phyloP scores from a whole-genome alignment of 805 yeast species.

The Saccharomycopsis babjevae region DNA sequence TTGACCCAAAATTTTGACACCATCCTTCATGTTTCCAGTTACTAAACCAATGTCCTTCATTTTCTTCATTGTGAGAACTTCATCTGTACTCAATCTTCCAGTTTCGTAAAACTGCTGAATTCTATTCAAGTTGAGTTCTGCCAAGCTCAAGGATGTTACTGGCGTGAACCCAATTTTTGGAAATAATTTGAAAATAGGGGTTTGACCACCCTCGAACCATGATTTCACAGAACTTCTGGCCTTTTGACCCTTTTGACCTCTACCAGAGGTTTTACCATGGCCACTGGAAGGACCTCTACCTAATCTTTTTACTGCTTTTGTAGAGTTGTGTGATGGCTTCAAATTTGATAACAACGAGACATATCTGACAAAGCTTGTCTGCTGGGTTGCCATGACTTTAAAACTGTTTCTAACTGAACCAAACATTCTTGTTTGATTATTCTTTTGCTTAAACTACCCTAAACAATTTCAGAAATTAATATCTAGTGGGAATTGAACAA shows the following conservation, averaged over 20 bases:
- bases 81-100: slow-evolving; percentile 54
- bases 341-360: slow-evolving; percentile 43
- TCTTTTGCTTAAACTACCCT: neutral
- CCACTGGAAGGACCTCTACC: slow-evolving; percentile 97
- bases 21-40: slow-evolving; percentile 62
- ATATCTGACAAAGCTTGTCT: slow-evolving; percentile 1
- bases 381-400: neutral
- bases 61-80: slow-evolving; percentile 59
- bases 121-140: slow-evolving; percentile 54
- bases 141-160: slow-evolving; percentile 41
- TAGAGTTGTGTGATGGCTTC: slow-evolving; percentile 53
- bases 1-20: slow-evolving; percentile 71
- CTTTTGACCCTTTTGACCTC: slow-evolving; percentile 98
- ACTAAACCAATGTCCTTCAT: slow-evolving; percentile 70
- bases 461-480: neutral
- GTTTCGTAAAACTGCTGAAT: slow-evolving; percentile 61
- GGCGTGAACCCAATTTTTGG: slow-evolving; percentile 85
- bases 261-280: slow-evolving; percentile 87
- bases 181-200: slow-evolving; percentile 74
- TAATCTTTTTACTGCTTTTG: slow-evolving; percentile 53
- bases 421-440: neutral
- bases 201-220: slow-evolving; percentile 99
- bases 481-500: too few relatives aligned
- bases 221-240: slow-evolving; percentile 85
- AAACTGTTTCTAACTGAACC: neutral